These are phyloP conservation scores for Malassezia obtusa DNA, from an alignment of 1,284 basidiomycete genomes.

Conservation along the genomic window DNA sequence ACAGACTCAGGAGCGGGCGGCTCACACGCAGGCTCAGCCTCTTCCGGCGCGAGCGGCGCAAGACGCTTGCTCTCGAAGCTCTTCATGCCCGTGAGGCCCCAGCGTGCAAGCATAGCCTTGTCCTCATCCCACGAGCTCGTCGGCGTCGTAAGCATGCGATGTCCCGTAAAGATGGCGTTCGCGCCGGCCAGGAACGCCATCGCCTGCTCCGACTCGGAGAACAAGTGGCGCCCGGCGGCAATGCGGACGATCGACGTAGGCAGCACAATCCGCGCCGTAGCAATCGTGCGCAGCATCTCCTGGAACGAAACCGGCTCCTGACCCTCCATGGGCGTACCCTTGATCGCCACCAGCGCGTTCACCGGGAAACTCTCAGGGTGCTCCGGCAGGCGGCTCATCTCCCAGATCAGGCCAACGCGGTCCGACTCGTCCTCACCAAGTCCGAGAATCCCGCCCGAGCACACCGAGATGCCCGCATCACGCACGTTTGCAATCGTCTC, in stretches of 20 bases:
- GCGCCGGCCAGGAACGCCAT: conserved; percentile 99
- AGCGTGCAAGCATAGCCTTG: conserved; percentile 82
- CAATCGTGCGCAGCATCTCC: conserved; percentile 81
- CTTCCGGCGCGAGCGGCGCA: neutral
- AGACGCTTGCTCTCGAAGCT: conserved; percentile 54
- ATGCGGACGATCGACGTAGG: conserved; percentile 86
- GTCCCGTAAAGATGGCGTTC: conserved; percentile 95
- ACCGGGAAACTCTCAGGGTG: conserved; percentile 98
- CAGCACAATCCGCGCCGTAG: conserved; percentile 83
- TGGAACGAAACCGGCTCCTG: conserved; percentile 58
- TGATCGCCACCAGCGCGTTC: conserved; percentile 70
- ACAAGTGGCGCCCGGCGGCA: conserved; percentile 81
- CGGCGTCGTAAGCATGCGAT: conserved; percentile 95
- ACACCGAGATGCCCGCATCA: conserved; percentile 90
- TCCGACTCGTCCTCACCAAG: conserved; percentile 84
- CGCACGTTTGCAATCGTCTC: conserved; percentile 81
- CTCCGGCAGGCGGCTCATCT: conserved; percentile 78
- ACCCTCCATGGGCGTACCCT: conserved; percentile 55
- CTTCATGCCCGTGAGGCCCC: conserved; percentile 82
- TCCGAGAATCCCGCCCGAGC: conserved; percentile 90
- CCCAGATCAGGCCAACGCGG: conserved; percentile 85
- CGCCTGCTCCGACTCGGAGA: conserved; percentile 82
- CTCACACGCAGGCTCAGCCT: neutral
- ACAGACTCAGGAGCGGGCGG: neutral
- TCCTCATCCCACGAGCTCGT: conserved; percentile 58